Base-by-base conservation (phyloP, 495 filamentous ascomycete genomes). In the Hyaloscypha bicolor region DNA sequence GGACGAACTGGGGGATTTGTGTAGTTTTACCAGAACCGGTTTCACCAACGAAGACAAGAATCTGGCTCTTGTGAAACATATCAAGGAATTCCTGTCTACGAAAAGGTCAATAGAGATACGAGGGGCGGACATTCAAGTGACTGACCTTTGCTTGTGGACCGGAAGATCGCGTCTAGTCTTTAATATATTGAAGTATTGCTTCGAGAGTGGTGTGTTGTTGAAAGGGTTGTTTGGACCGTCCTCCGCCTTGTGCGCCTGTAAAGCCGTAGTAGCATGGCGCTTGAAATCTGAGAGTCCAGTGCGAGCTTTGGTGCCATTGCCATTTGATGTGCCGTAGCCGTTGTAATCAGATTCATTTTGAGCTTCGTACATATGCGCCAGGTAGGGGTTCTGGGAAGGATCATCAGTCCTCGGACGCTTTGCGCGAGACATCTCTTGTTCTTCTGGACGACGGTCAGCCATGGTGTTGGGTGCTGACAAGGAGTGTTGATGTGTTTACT, bases 1-100 rank as follows among this genome's bases (percentile, higher is more conserved):
- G 85, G 65, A 99, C 93, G 76, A 96, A 99, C 76, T 99, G 96
- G 0, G 96, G 96, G 63, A 99, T 98, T 79, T 99, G 96, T 0
- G 95, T 99, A 0, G 95, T 99, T 79, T 99, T 99, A 78, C 95
- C 95, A 71, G 95, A 99, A 89, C 95, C 95, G 3, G 95, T 99
- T 82, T 99, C 95, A 80, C 96, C 96, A 66, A 99, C 96, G 73
- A 99, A 97, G 73, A 99, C 95, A 31, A 99, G 85, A 68, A 98
- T 97, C 76, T 98, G 96, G 12, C 88, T 90, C 75, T 90, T 87
- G 68, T 98, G 96, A 78, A 95, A 99, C 71, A 94, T 84, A 70
- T 92, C 83, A 48, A 99, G 82, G 78, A 99, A 99, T 76, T 98
- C 93, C 77, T 95, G 90, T 75, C 94, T 93, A 57, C 19, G 62